Conservation (phyloP, 192 early-diverging fungal genomes). For the Backusella australiensis region DNA sequence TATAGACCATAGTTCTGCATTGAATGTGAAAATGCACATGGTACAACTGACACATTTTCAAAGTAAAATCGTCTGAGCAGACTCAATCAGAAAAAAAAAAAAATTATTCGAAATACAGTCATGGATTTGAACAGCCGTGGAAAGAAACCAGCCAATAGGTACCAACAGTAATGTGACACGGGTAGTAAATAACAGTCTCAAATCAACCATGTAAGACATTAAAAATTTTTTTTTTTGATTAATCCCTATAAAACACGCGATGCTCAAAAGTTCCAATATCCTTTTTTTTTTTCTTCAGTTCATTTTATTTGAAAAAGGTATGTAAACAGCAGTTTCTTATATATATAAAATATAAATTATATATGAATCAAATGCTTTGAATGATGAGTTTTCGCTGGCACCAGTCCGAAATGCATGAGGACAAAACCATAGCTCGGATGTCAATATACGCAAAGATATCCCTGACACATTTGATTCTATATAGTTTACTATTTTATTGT, state of each 20-base stretch:
- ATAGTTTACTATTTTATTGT: background rate
- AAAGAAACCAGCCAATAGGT: too few species aligned
- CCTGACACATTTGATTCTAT: conserved; percentile 21
- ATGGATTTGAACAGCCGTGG: too few species aligned
- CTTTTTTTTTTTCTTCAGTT: background rate
- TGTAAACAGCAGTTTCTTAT: background rate
- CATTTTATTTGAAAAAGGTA: background rate
- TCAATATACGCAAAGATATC: conserved; percentile 19
- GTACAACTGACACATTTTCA: too few species aligned
- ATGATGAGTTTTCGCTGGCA: conserved; percentile 26
- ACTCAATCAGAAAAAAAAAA: too few species aligned
- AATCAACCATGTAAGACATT: conserved; percentile 4
- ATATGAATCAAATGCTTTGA: background rate
- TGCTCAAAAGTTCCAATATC: background rate
- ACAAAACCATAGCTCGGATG: conserved; percentile 13
- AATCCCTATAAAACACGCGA: conserved; percentile 4
- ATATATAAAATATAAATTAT: background rate
- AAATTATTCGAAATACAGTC: too few species aligned
- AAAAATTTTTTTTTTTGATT: background rate
- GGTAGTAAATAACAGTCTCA: background rate
- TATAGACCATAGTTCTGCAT: too few species aligned
- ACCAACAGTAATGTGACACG: background rate
- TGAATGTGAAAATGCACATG: too few species aligned
- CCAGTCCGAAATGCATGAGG: conserved; percentile 31
- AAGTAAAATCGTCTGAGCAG: too few species aligned